Base-by-base conservation (phyloP, 2,329 filamentous ascomycete genomes). In the Calonectria leucothoes region DNA sequence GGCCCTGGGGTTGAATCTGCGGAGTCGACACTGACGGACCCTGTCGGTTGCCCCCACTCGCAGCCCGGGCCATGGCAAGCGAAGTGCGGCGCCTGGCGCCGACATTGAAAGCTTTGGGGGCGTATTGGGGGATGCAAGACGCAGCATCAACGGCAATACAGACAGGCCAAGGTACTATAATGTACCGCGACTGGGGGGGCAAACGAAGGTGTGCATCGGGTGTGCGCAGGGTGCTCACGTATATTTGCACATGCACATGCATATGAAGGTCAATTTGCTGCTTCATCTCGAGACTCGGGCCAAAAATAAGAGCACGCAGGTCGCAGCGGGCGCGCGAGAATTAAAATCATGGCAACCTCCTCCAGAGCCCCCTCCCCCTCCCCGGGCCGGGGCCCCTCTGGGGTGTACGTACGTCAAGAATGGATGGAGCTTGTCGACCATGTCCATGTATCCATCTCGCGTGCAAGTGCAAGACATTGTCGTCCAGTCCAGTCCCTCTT, bases 361-460 rank as follows among this genome's bases (percentile, higher is more conserved):
- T 33, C 25, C 52, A 37, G 25, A 10, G n/a, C 20, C 59, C 59
- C 57, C 59, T 42, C 35, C 35, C 55, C 59, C 35, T 20, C 35
- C 55, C 59, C 35, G 35, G 35, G 23, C 59, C 45, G 31, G 48
- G 64, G 45, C 45, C n/a, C 48, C 48, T 66, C 48, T 52, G 64
- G 64, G 64, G 59, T 63, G 59, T 63, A 63, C 59, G 59, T 63
- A 45, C 59, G 59, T 45, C 51, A 66, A 66, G 63, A 37, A 59
- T 69, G 66, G 29, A 35, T 57, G 51, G 51, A n/a, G 42, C 52
- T 63, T 31, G 63, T 51, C 42, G 37, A 35, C 55, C 52, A 63
- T 29, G 63, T 49, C 39, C 61, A n/a, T 35, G 61, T 65, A 48
- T 35, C 42, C 42, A 49, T 65, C 39, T 42, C 42, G 37, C 61